These are phyloP conservation scores for Wickerhamomyces canadensis DNA, from an alignment of 805 yeast species.

Conservation along the genomic window DNA sequence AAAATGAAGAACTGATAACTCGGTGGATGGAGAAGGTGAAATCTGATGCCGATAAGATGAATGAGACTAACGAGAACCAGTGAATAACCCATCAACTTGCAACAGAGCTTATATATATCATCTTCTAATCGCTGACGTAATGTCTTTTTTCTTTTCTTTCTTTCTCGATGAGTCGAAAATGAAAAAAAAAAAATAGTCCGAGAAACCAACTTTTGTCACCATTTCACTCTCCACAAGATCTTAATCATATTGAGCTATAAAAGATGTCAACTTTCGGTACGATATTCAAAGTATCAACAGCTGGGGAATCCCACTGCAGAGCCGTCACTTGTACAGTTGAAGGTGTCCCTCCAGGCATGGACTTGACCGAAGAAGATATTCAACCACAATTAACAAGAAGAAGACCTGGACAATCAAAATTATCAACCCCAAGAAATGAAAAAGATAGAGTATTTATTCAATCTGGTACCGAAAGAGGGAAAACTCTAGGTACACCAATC, in stretches of 20 bases:
- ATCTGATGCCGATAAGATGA: constrained; percentile 55
- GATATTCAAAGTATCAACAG: constrained; percentile 73
- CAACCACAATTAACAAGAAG: constrained; percentile 96
- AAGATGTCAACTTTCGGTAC: constrained; percentile 71
- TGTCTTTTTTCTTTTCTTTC: background rate
- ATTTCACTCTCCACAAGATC: no score
- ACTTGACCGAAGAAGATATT: constrained; percentile 76
- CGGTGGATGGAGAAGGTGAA: constrained; percentile 56
- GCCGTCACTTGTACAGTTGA: constrained; percentile 98
- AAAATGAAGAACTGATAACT: constrained; percentile 45
- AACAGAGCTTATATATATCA: background rate
- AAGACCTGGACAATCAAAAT: constrained; percentile 93
- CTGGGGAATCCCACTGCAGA: constrained; percentile 97
- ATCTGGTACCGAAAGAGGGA: constrained; percentile 88
- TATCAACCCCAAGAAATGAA: constrained; percentile 94
- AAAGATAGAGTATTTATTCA: constrained; percentile 91
- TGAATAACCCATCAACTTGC: background rate
- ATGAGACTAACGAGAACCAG: constrained; percentile 34
- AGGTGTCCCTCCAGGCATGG: constrained; percentile 95
- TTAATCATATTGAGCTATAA: no score
- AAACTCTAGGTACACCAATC: constrained; percentile 91
- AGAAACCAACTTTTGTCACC: no score
- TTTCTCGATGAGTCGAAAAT: background rate
- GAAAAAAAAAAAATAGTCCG: background rate
- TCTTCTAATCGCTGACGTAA: background rate